Base-by-base conservation (phyloP, 2,329 filamentous ascomycete genomes). In the Scedosporium apiospermum region DNA sequence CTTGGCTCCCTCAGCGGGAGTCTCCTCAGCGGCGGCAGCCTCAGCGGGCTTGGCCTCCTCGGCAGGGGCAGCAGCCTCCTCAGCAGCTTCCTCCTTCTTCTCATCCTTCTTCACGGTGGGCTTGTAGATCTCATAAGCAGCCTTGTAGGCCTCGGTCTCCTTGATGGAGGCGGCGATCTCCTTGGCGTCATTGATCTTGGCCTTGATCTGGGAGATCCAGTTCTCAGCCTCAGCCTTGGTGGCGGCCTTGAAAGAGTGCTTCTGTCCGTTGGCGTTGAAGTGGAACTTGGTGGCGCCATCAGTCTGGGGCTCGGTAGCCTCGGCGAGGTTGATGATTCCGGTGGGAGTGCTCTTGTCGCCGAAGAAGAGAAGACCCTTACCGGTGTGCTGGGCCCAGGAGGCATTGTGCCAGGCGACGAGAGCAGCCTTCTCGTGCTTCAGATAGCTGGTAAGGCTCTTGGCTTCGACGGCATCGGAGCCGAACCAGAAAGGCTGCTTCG, bases 401-500 rank as follows among this genome's bases (percentile, higher is more conserved):
- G 87, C 88, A 69, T 89, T 88, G 68, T 90, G 83, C 79, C 96
- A 88, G 65, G 89, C 88, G 67, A 88, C 76, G 65, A 83, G 82
- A 62, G 87, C 82, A 63, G 88, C 82, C 88, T 97, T 97, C 84
- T 96, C 92, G 71, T 86, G 88, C 78, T 92, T 91, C 69, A 96
- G 82, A 81, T 93, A 97, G 69, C 82, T 78, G 68, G 82, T 77
- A 63, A 97, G 83, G 72, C 88, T 82, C 77, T 93, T 88, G 69
- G 85, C 78, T 71, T 92, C 85, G 64, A 96, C 76, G 59, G 89
- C 78, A 63, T 92, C 89, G 59, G 84, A 80, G 69, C 87, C 85
- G 78, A 93, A 91, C 84, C 88, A 93, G 81, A 98, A 97, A 80
- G 90, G 91, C 75, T 92, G 91, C 86, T 97, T 97, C 75, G 88